Evolutionary conservation across 495 filamentous ascomycete species (phyloP).

Genomic region (Hyaloscypha variabilis): DNA sequence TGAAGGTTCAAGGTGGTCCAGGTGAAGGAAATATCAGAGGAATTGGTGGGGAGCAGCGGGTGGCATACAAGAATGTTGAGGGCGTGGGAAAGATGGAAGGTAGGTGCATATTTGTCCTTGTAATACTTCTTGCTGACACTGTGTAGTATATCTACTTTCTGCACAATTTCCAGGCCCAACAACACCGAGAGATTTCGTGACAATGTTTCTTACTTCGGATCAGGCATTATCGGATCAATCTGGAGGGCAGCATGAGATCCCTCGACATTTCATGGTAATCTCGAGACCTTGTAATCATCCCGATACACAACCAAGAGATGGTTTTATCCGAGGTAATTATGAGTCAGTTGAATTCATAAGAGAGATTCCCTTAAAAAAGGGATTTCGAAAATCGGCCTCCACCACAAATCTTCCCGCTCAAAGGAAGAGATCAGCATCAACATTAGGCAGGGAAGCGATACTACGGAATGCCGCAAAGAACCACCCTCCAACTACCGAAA

Average conservation of each 20-base stretch:
- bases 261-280: constrained; percentile 79
- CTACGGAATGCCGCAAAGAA: constrained; percentile 29
- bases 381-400: constrained; percentile 31
- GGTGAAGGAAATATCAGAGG: constrained; percentile 77
- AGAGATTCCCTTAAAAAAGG: constrained; percentile 64
- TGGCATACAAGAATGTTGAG: constrained; percentile 60
- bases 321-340: constrained; percentile 82
- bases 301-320: constrained; percentile 64
- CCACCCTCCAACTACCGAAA: constrained; percentile 17
- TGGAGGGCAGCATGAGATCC: constrained; percentile 30
- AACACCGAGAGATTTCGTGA: constrained; percentile 84
- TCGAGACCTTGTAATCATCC: constrained; percentile 82
- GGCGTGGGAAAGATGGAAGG: constrained; percentile 61
- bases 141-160: constrained; percentile 75
- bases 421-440: constrained; percentile 22
- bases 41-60: constrained; percentile 74
- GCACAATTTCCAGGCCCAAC: constrained; percentile 91
- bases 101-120: constrained; percentile 32
- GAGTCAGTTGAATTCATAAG: constrained; percentile 92
- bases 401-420: constrained; percentile 27
- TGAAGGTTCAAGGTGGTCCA: constrained; percentile 60
- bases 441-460: constrained; percentile 28
- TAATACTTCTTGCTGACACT: neutral
- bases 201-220: constrained; percentile 66
- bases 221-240: constrained; percentile 27